Percentiles rank a stretch among this genome's conserved stretches.
phyloP scores from a whole-genome alignment of 768 basidiomycete genomes.

The Pulveroboletus sp. region DNA sequence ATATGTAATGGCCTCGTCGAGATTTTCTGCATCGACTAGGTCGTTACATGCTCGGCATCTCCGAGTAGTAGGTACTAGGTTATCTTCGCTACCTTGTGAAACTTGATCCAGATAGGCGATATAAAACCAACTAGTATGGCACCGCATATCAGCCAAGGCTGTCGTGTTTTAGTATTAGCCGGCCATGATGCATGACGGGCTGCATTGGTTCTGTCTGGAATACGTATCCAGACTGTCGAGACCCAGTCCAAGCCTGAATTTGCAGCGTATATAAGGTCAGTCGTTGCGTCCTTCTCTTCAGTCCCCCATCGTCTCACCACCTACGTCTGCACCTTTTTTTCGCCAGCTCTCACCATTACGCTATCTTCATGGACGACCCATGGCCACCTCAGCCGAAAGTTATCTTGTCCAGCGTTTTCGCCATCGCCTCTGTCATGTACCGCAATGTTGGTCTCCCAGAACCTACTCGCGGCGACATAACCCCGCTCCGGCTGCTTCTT shows the following conservation, averaged over 20 bases:
- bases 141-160: neutral
- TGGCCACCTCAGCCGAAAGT: constrained; percentile 3
- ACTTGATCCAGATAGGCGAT: neutral
- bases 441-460: neutral
- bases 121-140: neutral
- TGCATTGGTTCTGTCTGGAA: neutral
- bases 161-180: neutral
- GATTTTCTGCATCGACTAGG: no score
- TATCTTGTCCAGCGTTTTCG: constrained; percentile 1
- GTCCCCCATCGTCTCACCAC: neutral
- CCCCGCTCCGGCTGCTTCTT: neutral
- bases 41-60: no score
- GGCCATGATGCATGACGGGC: neutral
- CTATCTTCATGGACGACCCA: constrained; percentile 1
- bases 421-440: constrained; percentile 1
- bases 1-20: no score
- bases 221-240: neutral
- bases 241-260: neutral
- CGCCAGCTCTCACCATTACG: neutral
- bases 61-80: no score
- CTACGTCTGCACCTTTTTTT: neutral
- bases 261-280: constrained; percentile 7
- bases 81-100: neutral
- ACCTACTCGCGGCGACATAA: neutral
- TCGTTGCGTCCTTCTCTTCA: neutral